Evolutionary conservation across 2,329 filamentous ascomycete species (phyloP).

Genomic region (Amauroascus niger): DNA sequence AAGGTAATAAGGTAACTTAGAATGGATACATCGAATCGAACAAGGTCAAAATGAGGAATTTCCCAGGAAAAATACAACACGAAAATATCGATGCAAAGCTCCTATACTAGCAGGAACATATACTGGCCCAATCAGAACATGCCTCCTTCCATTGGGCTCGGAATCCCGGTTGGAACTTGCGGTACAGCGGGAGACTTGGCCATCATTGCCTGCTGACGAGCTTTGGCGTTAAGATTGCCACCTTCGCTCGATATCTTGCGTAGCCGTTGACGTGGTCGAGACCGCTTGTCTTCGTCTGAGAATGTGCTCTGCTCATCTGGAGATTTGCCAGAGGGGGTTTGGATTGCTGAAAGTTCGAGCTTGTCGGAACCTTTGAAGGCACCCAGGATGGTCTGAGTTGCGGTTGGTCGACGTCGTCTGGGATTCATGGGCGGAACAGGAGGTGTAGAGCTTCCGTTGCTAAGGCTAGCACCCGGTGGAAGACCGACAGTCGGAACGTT

Average conservation of each 20-base stretch:
- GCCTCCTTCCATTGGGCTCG: conserved; percentile 25
- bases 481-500: conserved; percentile 50
- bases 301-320: conserved; percentile 35
- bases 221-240: conserved; percentile 38
- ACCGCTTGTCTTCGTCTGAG: conserved; percentile 36
- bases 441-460: conserved; percentile 44
- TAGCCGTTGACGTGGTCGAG: conserved; percentile 32
- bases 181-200: conserved; percentile 26
- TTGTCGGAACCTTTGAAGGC: conserved; percentile 31
- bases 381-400: conserved; percentile 34
- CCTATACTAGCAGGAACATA: conserved; percentile 7
- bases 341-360: conserved; percentile 22
- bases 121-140: conserved; percentile 28
- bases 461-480: conserved; percentile 46
- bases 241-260: conserved; percentile 45
- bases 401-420: conserved; percentile 43
- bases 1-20: neutral
- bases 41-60: neutral
- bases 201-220: conserved; percentile 34
- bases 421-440: conserved; percentile 53
- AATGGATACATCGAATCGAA: conserved; percentile 1
- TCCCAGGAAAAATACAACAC: neutral
- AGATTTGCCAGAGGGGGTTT: conserved; percentile 12
- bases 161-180: conserved; percentile 19
- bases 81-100: conserved; percentile 1